Conservation (phyloP, 192 early-diverging fungal species). For the Piromyces finnis region DNA sequence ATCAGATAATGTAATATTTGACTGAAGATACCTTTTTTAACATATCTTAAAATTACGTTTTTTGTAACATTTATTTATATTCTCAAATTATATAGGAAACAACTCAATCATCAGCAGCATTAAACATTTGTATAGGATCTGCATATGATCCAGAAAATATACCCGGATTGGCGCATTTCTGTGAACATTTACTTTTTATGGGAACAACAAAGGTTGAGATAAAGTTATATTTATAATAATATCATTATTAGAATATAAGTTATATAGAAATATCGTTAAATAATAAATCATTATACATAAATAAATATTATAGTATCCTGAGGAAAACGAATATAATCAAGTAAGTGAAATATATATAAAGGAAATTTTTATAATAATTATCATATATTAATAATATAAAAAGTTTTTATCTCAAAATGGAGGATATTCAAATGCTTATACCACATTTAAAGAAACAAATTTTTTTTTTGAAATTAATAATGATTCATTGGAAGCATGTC, state of each 20-base stretch:
- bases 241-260: no score
- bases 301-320: constrained; percentile 40
- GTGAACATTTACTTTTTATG: constrained; percentile 32
- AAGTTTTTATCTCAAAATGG: constrained; percentile 54
- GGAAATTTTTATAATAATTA: no score
- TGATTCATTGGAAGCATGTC: constrained; percentile 34
- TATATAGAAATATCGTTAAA: no score
- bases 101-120: not conserved
- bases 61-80: not conserved
- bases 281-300: no score
- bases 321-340: constrained; percentile 58
- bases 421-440: constrained; percentile 70
- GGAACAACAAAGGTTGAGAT: not conserved
- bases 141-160: constrained; percentile 55
- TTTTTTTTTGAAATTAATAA: constrained; percentile 74
- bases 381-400: not conserved
- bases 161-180: constrained; percentile 60
- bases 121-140: constrained; percentile 61
- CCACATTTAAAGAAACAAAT: constrained; percentile 57
- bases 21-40: no score
- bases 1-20: not conserved
- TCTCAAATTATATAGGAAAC: not conserved
- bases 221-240: not conserved
- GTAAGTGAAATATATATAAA: no score
- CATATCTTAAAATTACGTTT: no score